Conservation (phyloP, 257 asterid species). For the Solanum infundibuliforme region DNA sequence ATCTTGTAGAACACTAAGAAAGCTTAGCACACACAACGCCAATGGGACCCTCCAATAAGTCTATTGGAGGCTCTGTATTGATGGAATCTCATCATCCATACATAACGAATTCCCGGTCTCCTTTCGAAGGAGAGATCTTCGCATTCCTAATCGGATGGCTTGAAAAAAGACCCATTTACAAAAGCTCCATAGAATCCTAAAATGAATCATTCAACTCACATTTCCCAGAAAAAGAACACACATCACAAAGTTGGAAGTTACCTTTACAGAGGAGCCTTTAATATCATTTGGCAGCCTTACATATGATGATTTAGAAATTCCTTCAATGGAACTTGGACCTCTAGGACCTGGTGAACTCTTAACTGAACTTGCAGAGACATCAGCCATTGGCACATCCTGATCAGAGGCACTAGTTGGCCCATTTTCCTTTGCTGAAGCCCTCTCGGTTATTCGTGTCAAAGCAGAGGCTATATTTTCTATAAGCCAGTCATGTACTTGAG, state of each 20-base stretch:
- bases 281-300: slow-evolving; percentile 83
- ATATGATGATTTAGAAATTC: slow-evolving; percentile 85
- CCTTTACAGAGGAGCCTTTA: slow-evolving; percentile 83
- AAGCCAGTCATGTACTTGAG: slow-evolving; percentile 91
- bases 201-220: neutral
- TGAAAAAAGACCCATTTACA: neutral
- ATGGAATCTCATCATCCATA: neutral
- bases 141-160: neutral
- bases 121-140: neutral
- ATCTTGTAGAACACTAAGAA: neutral
- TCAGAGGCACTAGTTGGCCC: slow-evolving; percentile 59
- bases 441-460: slow-evolving; percentile 66
- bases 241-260: slow-evolving; percentile 10
- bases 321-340: slow-evolving; percentile 87
- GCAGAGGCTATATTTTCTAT: slow-evolving; percentile 65
- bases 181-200: neutral
- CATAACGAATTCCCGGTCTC: neutral
- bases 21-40: neutral
- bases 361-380: slow-evolving; percentile 38
- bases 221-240: neutral
- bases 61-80: neutral
- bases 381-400: slow-evolving; percentile 80
- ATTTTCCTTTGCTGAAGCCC: slow-evolving; percentile 71
- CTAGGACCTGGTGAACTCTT: slow-evolving; percentile 43
- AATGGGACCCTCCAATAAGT: neutral